phyloP scores from a whole-genome alignment of 2,329 filamentous ascomycete genomes.

The Biscogniauxia mediterranea region DNA sequence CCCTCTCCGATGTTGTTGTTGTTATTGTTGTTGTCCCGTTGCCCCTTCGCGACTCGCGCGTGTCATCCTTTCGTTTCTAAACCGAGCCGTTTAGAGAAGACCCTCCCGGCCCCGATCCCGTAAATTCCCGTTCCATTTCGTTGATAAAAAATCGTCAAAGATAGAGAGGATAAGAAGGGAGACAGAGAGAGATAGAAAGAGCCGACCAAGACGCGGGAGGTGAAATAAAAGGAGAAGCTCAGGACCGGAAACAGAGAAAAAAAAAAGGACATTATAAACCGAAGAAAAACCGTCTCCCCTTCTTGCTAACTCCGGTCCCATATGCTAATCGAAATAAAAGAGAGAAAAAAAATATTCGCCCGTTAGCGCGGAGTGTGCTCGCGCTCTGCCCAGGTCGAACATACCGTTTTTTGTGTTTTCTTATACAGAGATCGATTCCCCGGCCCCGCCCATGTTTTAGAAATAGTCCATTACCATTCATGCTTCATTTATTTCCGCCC shows the following conservation, averaged over 20 bases:
- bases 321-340: constrained; percentile 20
- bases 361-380: constrained; percentile 9
- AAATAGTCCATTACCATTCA: constrained; percentile 1
- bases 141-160: background rate
- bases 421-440: constrained; percentile 16
- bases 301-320: constrained; percentile 29
- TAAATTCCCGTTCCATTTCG: no score
- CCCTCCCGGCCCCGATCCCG: no score
- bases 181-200: background rate
- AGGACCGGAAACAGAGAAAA: constrained; percentile 1
- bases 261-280: constrained; percentile 10
- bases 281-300: constrained; percentile 22
- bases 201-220: background rate
- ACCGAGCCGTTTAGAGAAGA: no score
- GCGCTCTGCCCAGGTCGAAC: constrained; percentile 4
- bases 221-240: background rate
- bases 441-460: background rate
- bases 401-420: constrained; percentile 4
- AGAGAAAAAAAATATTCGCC: constrained; percentile 6
- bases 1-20: no score
- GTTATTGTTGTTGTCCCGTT: no score
- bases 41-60: no score
- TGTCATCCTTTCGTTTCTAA: no score
- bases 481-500: constrained; percentile 5
- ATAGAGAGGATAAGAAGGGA: background rate